phyloP scores from a whole-genome alignment of 2,329 filamentous ascomycete species.

The Pseudogymnoascus verrucosus region DNA sequence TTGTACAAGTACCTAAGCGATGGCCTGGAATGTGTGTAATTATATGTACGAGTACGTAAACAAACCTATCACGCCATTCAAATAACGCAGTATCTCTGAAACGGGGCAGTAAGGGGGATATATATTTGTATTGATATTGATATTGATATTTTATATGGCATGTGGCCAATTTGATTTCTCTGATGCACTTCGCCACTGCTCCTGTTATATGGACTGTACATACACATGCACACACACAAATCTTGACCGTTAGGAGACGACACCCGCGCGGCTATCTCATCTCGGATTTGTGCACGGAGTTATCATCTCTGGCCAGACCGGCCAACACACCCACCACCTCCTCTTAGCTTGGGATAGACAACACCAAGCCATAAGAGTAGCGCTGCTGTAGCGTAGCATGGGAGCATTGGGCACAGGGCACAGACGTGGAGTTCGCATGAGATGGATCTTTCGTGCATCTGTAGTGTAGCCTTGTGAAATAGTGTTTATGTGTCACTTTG shows the following conservation, averaged over 20 bases:
- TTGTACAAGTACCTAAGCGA: slow-evolving; percentile 7
- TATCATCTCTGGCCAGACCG: background rate
- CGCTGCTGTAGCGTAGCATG: slow-evolving; percentile 1
- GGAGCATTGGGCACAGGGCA: background rate
- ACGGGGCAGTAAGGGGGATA: background rate
- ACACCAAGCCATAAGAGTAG: background rate
- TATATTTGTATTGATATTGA: background rate
- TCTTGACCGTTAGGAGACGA: background rate
- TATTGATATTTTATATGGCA: background rate
- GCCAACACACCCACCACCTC: background rate
- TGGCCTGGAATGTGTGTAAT: background rate
- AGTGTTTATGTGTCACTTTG: slow-evolving; percentile 1
- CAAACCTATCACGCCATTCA: background rate
- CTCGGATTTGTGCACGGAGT: background rate
- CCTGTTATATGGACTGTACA: background rate
- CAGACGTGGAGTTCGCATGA: slow-evolving; percentile 7
- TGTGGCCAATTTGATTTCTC: background rate
- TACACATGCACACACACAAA: background rate
- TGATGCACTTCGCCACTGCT: background rate
- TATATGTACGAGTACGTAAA: background rate
- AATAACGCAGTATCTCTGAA: background rate
- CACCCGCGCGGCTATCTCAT: slow-evolving; percentile 2
- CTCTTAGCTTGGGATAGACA: background rate
- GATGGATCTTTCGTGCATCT: background rate
- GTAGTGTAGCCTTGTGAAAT: slow-evolving; percentile 2